phyloP scores from a whole-genome alignment of 768 basidiomycete genomes.

The Tulasnella sp. region DNA sequence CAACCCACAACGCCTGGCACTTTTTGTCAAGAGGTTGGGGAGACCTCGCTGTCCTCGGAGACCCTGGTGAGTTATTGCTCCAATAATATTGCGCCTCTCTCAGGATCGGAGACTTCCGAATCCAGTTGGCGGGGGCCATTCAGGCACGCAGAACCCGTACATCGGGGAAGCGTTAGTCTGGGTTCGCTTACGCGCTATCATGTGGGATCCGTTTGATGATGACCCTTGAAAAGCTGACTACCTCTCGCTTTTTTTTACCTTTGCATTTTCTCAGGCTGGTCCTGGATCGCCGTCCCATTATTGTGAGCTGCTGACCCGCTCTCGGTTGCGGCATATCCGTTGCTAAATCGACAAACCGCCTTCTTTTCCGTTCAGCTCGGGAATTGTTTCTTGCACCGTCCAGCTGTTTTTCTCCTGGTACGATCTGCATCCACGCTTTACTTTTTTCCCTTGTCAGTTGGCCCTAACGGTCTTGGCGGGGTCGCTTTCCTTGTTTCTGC shows the following conservation, averaged over 20 bases:
- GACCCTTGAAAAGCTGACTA: slow-evolving; percentile 1
- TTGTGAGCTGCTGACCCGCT: slow-evolving; percentile 5
- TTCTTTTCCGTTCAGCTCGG: neutral
- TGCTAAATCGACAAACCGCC: neutral
- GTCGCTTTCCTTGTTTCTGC: neutral
- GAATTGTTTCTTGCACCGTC: slow-evolving; percentile 19
- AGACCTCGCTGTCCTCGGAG: slow-evolving; percentile 11
- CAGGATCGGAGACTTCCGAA: neutral
- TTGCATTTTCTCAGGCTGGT: slow-evolving; percentile 20
- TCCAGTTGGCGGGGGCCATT: neutral
- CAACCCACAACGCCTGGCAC: slow-evolving; percentile 29
- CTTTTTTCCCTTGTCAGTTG: neutral
- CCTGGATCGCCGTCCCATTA: slow-evolving; percentile 28
- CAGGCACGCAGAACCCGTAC: neutral
- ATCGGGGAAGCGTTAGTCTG: neutral
- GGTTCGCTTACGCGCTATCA: neutral
- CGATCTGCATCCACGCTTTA: neutral
- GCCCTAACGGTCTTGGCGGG: neutral
- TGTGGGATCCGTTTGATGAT: neutral
- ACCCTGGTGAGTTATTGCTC: slow-evolving; percentile 22
- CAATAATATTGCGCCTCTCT: neutral
- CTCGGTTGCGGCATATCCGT: neutral
- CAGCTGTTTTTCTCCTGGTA: slow-evolving; percentile 27
- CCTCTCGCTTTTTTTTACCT: neutral
- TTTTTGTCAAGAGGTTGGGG: slow-evolving; percentile 26